phyloP scores from a whole-genome alignment of 2,329 filamentous ascomycete genomes.

The Aspergillus japonicus region DNA sequence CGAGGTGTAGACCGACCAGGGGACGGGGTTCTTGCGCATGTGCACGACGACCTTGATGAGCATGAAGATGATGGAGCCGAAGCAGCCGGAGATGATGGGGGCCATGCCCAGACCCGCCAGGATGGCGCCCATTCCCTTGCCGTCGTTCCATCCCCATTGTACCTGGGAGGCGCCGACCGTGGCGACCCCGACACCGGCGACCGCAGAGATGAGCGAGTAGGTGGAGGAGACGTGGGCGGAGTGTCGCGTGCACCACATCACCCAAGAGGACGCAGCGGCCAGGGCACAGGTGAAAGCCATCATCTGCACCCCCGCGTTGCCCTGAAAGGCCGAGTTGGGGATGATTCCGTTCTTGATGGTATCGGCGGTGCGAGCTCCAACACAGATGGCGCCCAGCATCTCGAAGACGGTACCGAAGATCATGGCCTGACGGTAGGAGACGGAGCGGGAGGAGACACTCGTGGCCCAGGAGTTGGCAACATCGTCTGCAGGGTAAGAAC shows the following conservation, averaged over 20 bases:
- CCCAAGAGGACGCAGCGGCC: conserved; percentile 55
- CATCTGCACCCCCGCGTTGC: conserved; percentile 65
- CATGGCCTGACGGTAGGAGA: conserved; percentile 37
- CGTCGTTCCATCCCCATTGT: conserved; percentile 68
- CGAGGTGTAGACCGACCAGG: conserved; percentile 70
- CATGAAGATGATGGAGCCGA: conserved; percentile 68
- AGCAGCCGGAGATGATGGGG: conserved; percentile 63
- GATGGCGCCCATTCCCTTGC: conserved; percentile 68
- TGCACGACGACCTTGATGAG: conserved; percentile 72
- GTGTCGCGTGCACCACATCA: conserved; percentile 76
- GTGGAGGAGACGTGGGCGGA: conserved; percentile 72
- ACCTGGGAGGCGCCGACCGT: conserved; percentile 62
- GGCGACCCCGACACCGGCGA: conserved; percentile 68
- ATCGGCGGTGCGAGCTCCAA: conserved; percentile 67
- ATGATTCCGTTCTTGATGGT: conserved; percentile 81
- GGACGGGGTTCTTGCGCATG: conserved; percentile 67
- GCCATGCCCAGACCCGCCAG: conserved; percentile 66
- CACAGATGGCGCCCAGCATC: conserved; percentile 64
- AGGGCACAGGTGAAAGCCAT: conserved; percentile 50
- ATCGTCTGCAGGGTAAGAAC: conserved; percentile 53
- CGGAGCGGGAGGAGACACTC: conserved; percentile 73
- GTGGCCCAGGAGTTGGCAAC: conserved; percentile 83
- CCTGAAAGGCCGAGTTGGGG: conserved; percentile 57
- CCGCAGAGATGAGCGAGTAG: conserved; percentile 67
- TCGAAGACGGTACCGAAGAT: conserved; percentile 64